Conservation (phyloP, 345 rosid genomes). For the Lumnitzera littorea region DNA sequence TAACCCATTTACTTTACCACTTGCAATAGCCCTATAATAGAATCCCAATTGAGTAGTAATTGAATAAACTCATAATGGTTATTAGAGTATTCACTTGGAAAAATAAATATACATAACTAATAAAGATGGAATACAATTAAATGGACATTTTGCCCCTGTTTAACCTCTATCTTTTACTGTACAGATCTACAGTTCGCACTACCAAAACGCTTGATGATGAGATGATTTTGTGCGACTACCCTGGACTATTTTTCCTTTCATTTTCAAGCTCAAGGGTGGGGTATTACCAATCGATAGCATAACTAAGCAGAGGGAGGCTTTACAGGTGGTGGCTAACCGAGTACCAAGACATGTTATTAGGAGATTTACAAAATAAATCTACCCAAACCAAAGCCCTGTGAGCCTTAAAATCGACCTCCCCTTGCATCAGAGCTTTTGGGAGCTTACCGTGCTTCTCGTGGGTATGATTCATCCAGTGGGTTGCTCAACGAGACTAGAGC, state of each 20-base stretch:
- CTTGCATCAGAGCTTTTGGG: constrained; percentile 65
- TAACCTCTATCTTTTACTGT: too few species aligned
- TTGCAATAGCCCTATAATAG: too few species aligned
- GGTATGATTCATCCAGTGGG: constrained; percentile 86
- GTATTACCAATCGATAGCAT: constrained; percentile 87
- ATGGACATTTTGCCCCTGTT: too few species aligned
- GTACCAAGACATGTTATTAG: constrained; percentile 61
- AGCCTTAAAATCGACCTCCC: constrained; percentile 69
- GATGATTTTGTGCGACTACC: constrained; percentile 85
- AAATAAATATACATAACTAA: too few species aligned
- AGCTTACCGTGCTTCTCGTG: constrained; percentile 76
- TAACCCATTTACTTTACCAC: too few species aligned
- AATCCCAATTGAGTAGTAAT: too few species aligned
- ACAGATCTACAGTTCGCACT: constrained; percentile 24
- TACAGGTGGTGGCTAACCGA: constrained; percentile 75
- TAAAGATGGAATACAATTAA: too few species aligned
- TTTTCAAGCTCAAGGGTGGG: constrained; percentile 89
- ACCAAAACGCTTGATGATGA: constrained; percentile 72
- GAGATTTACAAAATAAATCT: constrained; percentile 61
- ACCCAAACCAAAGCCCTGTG: constrained; percentile 83
- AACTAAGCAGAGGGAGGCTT: constrained; percentile 86
- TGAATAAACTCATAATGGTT: too few species aligned
- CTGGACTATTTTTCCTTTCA: constrained; percentile 84
- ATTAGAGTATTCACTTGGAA: too few species aligned
- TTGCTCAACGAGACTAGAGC: constrained; percentile 88